Base-by-base conservation (phyloP, 352 stramenopile species). In the Plasmopara viticola region DNA sequence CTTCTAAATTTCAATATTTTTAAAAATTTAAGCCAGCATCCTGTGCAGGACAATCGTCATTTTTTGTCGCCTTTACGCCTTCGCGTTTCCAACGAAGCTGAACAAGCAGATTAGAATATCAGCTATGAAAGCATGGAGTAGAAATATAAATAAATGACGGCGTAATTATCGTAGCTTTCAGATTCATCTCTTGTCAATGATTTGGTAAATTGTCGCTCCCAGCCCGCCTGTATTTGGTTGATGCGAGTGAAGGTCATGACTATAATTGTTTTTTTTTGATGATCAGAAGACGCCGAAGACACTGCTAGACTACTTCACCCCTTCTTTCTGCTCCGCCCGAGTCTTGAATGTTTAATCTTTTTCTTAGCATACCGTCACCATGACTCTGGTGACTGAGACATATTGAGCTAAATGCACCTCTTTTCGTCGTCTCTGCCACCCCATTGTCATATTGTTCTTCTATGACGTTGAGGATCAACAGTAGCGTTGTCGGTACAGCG, bases 281-380 rank as follows among this genome's bases (percentile, higher is more conserved):
- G 63, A 58, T 46, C 48, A 69, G 48, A 46, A 35, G 44, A 17
- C 35, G 44, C 56, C 60, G 46, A 62, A 60, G 54, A 28, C 49
- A 58, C 20, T 41, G 61, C 58, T 71, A 74, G 66, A 74, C 72
- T 83, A 84, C 84, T 90, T 80, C 82, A 78, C 76, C 79, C 3
- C 78, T 86, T 89, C 78, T 74, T 87, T 86, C 75, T 69, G 78
- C 76, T 90, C 76, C 79, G 74, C 74, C 78, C 80, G 72, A 25
- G 75, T 84, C 70, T 68, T 87, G 85, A 72, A 90, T 90, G 31
- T 12, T 31, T 41, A 14, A 20, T 44, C 35, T 45, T 39, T 8
- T 20, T 50, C 10, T 33, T 12, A 34, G 8, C 48, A 41, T 13
- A n/a, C 43, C 30, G 30, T 39, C 42, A 49, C 13, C 17, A 9